Evolutionary conservation across 2,329 filamentous ascomycete species (phyloP).

Genomic region (Fusarium sp.): DNA sequence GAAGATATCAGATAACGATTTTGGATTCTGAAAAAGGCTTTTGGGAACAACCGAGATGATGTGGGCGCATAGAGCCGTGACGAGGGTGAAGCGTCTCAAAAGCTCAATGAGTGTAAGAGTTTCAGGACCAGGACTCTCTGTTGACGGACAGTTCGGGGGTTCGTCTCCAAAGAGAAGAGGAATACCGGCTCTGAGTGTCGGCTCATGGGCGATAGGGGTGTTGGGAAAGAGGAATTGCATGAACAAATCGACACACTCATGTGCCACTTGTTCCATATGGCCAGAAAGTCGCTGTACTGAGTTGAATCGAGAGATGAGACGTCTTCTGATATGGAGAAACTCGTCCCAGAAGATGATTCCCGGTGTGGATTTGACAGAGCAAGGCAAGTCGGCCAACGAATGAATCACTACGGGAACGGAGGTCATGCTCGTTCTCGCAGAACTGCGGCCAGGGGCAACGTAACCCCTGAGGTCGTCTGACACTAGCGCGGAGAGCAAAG

Average conservation of each 20-base stretch:
- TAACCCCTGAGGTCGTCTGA: background rate
- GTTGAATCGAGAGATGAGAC: background rate
- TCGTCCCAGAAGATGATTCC: background rate
- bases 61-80: background rate
- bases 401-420: background rate
- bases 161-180: background rate
- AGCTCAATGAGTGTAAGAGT: background rate
- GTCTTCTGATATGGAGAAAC: background rate
- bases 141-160: background rate
- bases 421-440: background rate
- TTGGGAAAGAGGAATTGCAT: background rate
- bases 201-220: background rate
- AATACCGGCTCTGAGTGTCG: background rate
- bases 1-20: background rate
- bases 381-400: background rate
- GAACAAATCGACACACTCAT: background rate
- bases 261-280: background rate
- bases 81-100: background rate
- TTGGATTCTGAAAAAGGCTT: background rate
- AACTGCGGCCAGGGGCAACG: background rate
- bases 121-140: background rate
- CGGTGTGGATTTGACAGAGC: background rate
- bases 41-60: background rate
- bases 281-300: background rate
- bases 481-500: background rate